Evolutionary conservation across 768 basidiomycete species (phyloP), one percentile per base, ranked within the genome.

Genomic region (Serendipita sp.): DNA sequence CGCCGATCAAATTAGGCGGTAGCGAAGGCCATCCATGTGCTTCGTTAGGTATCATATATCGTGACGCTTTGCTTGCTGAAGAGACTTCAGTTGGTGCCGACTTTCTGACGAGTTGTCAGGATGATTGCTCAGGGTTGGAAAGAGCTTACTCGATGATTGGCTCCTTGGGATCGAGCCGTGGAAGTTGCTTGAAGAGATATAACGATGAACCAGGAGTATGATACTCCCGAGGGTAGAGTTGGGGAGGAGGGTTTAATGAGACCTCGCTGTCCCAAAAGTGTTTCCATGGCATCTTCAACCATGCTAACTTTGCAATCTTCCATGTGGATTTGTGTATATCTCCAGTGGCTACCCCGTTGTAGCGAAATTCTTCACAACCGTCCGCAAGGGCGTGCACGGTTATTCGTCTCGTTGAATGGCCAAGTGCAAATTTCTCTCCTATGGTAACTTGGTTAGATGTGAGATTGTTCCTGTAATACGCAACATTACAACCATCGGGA

Each of bases 221-320:
- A 24, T 58, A 58, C 11, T 33, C 53, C 17, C 53, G 53, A 1
- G 24, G 53, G 31, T 58, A 58, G 4, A 58, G 11, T 20, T 58
- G 53, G 20, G 53, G 30, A 24, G 53, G 53, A 20, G 53, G 53
- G 24, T 58, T 13, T 4, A 11, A 24, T 58, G 53, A 58, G 53
- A 58, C 28, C 9, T 58, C 53, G 26, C 17, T 34, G n/a, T 58
- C 30, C 53, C 53, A 58, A 28, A 58, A 58, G 24, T 30, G 53
- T n/a, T 9, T 58, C 53, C 53, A 58, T 34, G 53, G 53, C 53
- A 58, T 58, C 30, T 58, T 58, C 17, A 58, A n/a, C 53, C 53
- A 58, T 30, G 33, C 3, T 11, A 58, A n/a, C 30, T 13, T n/a
- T 9, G 53, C 53, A 28, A 58, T 58, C 53, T 58, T 58, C 45